Evolutionary conservation across 768 basidiomycete genomes (phyloP).

Genomic region (Lyophyllum shimeji): DNA sequence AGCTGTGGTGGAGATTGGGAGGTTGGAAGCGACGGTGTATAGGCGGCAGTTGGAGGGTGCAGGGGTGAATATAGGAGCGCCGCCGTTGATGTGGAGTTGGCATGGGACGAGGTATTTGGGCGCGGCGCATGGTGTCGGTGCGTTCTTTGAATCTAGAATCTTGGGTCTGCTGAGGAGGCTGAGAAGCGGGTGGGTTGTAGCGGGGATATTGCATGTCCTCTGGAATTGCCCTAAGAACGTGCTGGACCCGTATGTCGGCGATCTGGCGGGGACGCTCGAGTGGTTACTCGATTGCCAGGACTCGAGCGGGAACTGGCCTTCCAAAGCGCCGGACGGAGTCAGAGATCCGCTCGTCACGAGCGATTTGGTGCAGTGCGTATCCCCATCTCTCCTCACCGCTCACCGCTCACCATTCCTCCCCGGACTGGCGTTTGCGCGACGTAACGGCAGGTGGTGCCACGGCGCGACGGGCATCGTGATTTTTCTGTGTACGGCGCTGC

Average conservation of each 20-base stretch:
- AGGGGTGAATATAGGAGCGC: slow-evolving; percentile 14
- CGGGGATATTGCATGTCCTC: slow-evolving; percentile 53
- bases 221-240: slow-evolving; percentile 39
- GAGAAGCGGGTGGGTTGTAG: slow-evolving; percentile 24
- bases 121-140: slow-evolving; percentile 60
- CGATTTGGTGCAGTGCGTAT: slow-evolving; percentile 49
- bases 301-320: slow-evolving; percentile 51
- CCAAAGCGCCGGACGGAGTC: slow-evolving; percentile 32
- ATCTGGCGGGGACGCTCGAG: slow-evolving; percentile 42
- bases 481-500: slow-evolving; percentile 43
- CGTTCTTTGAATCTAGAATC: too few species aligned
- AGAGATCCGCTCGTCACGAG: slow-evolving; percentile 20
- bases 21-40: slow-evolving; percentile 35
- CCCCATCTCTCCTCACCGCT: background rate
- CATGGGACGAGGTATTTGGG: slow-evolving; percentile 56
- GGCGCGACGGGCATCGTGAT: slow-evolving; percentile 54
- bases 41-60: slow-evolving; percentile 21
- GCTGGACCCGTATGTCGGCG: slow-evolving; percentile 34
- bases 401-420: too few species aligned
- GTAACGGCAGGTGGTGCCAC: slow-evolving; percentile 56
- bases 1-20: slow-evolving; percentile 47
- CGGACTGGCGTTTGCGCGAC: too few species aligned
- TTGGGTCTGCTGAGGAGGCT: background rate
- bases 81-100: slow-evolving; percentile 62
- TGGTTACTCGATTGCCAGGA: slow-evolving; percentile 51